Percentiles rank a stretch among this genome's conserved stretches.
phyloP scores from a whole-genome alignment of 768 basidiomycete genomes.

The Agrocybe chaxingu region DNA sequence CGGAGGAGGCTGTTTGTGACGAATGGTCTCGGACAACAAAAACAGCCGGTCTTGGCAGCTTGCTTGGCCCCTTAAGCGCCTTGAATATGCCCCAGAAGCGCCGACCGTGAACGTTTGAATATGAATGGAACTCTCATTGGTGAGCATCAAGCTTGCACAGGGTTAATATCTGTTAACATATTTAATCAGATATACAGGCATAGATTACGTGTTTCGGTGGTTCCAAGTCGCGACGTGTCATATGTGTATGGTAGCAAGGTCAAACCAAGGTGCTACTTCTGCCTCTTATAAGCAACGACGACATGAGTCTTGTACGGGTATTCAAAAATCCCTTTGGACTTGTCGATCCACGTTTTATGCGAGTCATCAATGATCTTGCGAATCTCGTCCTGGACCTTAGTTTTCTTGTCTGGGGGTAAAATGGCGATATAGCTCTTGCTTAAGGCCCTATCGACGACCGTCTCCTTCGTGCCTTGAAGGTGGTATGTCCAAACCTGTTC shows the following conservation, averaged over 20 bases:
- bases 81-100: too few species aligned
- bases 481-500: constrained; percentile 54
- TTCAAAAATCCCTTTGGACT: constrained; percentile 68
- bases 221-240: background rate
- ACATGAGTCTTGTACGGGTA: constrained; percentile 76
- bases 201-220: background rate
- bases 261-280: background rate
- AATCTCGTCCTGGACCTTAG: constrained; percentile 47
- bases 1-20: too few species aligned
- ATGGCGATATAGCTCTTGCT: constrained; percentile 87
- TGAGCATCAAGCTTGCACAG: too few species aligned
- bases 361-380: constrained; percentile 57
- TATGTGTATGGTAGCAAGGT: too few species aligned
- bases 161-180: too few species aligned
- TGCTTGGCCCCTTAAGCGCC: too few species aligned
- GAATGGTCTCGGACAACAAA: too few species aligned
- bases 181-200: background rate
- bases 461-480: constrained; percentile 50
- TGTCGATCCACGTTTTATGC: constrained; percentile 72
- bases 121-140: too few species aligned
- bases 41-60: too few species aligned
- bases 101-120: too few species aligned
- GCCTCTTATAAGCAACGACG: constrained; percentile 41
- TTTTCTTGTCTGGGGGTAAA: constrained; percentile 55
- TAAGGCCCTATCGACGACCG: constrained; percentile 60